A percentile compares a stretch with the other conserved stretches of the same genome.
phyloP scores from a whole-genome alignment of 352 stramenopile genomes.

The Aphanomyces astaci region DNA sequence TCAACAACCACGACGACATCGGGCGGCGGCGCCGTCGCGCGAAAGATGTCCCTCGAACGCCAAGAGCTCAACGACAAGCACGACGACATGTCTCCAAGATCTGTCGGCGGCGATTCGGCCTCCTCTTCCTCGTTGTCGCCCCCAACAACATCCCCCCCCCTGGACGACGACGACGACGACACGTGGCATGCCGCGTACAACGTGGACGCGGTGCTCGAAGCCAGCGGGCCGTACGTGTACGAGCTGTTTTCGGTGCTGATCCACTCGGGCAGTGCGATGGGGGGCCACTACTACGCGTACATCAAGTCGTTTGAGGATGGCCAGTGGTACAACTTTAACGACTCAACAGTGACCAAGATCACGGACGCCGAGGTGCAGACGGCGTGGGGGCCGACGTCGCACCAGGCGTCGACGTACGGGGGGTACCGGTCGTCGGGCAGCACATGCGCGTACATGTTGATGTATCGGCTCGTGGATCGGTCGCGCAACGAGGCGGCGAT shows the following conservation, averaged over 20 bases:
- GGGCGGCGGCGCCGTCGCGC: constrained; percentile 33
- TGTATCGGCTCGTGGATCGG: constrained; percentile 73
- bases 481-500: constrained; percentile 64
- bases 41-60: constrained; percentile 83
- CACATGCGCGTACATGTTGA: constrained; percentile 87
- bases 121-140: constrained; percentile 1
- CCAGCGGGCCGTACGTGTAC: constrained; percentile 70
- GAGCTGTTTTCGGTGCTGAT: constrained; percentile 90
- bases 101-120: neutral
- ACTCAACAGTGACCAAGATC: constrained; percentile 71
- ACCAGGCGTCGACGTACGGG: constrained; percentile 29
- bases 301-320: constrained; percentile 81
- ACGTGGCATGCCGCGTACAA: constrained; percentile 72
- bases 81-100: constrained; percentile 18
- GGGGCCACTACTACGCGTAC: constrained; percentile 92
- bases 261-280: constrained; percentile 86
- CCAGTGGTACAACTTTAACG: constrained; percentile 87
- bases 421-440: constrained; percentile 40
- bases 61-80: constrained; percentile 49
- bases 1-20: no score
- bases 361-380: constrained; percentile 67
- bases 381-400: constrained; percentile 50
- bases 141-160: neutral
- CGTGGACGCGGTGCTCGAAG: constrained; percentile 48
- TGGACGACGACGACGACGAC: constrained; percentile 26